Evolutionary conservation across 1,284 basidiomycete genomes (phyloP), one percentile per base, ranked within the genome.

Genomic region (Ganoderma lingzhi): DNA sequence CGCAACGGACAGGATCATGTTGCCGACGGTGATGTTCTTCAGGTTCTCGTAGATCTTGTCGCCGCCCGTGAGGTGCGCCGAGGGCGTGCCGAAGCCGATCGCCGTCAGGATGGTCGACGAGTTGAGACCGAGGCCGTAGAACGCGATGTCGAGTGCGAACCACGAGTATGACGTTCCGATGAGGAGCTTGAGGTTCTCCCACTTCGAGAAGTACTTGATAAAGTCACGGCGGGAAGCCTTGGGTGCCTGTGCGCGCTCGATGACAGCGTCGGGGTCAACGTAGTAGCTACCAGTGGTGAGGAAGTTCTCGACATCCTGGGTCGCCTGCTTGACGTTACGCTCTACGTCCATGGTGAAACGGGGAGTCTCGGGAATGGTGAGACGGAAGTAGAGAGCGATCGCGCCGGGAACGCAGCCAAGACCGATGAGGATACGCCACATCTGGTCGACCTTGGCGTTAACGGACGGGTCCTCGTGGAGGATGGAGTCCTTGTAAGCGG

Each of bases 291-390:
- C 85, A 39, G 84, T 85, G 53, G 85, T 83, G 69, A 95, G 80
- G 78, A 93, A 91, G 51, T 86, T 86, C 68, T 88, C 84, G 72
- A 93, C 92, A 77, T 95, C 92, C 67, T 86, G 82, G 9, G 88
- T 77, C 6, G 93, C 93, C 78, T 92, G 90, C 76, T 88, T 84
- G 71, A 95, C 86, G 81, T 96, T 94, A 66, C 93, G 89, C 82
- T 95, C 93, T 74, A 96, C 88, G 81, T 96, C 94, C 91, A 96
- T 94, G 66, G 94, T 96, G 87, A 93, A 96, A 73, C 94, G 92
- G 42, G 94, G 89, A 0, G 91, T 93, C 79, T 93, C 92, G 15
- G 91, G 91, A 71, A 93, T 91, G 23, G 90, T 93, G 17, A 94
- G 85, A 73, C 92, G 91, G 86, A 91, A 92, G 83, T 92, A 93